Evolutionary conservation across 306 rosid species (phyloP).

Genomic region (Gastrolobium villosum): DNA sequence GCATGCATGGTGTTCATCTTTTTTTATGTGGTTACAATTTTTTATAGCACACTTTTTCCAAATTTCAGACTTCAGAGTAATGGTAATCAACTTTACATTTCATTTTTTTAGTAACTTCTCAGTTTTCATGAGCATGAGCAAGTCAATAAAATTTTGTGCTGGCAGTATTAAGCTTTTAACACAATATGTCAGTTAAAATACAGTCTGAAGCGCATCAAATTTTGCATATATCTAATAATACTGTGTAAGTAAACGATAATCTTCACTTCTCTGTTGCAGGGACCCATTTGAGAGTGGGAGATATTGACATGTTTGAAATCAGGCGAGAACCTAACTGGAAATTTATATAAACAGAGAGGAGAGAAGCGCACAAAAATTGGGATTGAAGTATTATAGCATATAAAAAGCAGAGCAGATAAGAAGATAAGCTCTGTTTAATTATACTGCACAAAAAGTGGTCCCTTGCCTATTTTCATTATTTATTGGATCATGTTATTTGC

Average conservation of each 20-base stretch:
- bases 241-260: neutral
- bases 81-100: constrained; percentile 44
- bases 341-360: neutral
- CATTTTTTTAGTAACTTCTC: constrained; percentile 35
- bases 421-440: constrained; percentile 42
- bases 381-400: neutral
- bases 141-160: constrained; percentile 12
- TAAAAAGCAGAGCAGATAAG: constrained; percentile 49
- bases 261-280: constrained; percentile 31
- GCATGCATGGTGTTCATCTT: constrained; percentile 19
- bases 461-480: constrained; percentile 26
- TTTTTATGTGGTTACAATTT: neutral
- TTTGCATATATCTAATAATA: neutral
- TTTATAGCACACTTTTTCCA: constrained; percentile 22
- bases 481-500: neutral
- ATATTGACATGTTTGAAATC: neutral
- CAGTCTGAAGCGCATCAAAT: neutral
- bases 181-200: neutral
- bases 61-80: constrained; percentile 27
- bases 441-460: constrained; percentile 54
- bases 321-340: neutral
- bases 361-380: neutral
- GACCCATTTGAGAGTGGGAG: constrained; percentile 49
- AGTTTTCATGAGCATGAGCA: constrained; percentile 46
- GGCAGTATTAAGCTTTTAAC: neutral